Base-by-base conservation (phyloP, 1,139 yeast species). In the Scheffersomyces lignicola region DNA sequence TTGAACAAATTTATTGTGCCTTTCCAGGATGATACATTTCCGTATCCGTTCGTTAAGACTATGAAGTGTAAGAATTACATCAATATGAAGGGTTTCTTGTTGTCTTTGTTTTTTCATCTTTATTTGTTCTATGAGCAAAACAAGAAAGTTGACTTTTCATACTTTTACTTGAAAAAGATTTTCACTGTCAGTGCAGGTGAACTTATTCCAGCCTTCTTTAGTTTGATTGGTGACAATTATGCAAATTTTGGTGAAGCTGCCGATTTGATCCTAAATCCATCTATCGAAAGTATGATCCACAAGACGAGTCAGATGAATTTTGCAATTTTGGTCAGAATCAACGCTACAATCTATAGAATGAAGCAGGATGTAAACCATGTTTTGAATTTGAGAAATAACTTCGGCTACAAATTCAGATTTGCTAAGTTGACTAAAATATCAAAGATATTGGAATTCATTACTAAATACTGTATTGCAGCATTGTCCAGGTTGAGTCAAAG, bases 221-320 rank as follows among this genome's bases (percentile, higher is more conserved):
- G 55, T 11, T 47, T 69, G 27, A 49, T 66, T 30, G 39, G 41
- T 29, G 55, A 58, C 30, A 62, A 59, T 40, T 47, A 51, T 21
- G 38, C 44, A 3, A 55, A 60, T 37, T 67, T 69, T 44, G 73
- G 68, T 3, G 56, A 54, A 9, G 51, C 52, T 5, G 56, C 73
- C 0, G 72, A 66, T 43, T 48, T 67, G 33, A 51, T 68, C 8
- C 43, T 69, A 36, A 68, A 58, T 37, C 73, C 73, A 2, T 35
- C 54, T 3, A 29, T 65, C 3, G 56, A 62, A 34, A 39, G 48
- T 7, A 39, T 59, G 40, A 51, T 62, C 26, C 73, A 66, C 36
- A 61, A 57, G 38, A 43, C 53, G 2, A 52, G 53, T 24, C 70
- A 62, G 37, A 34, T 62, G 11, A 48, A 46, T 27, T 50, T 67